Evolutionary conservation across 2,329 filamentous ascomycete genomes (phyloP), one percentile per base, ranked within the genome.

Genomic region (Arachnomyces sp.): DNA sequence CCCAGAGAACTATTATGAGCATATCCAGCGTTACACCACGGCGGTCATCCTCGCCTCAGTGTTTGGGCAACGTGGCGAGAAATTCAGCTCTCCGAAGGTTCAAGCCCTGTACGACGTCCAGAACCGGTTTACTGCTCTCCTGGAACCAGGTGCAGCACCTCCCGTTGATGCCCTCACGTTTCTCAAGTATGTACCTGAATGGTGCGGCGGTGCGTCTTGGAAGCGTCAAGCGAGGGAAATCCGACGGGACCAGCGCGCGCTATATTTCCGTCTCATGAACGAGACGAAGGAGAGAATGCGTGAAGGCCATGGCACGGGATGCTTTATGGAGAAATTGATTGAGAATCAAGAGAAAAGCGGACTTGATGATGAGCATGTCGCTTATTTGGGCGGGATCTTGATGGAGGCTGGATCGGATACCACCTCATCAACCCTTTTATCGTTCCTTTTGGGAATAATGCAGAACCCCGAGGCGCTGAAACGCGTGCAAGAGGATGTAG

Each of bases 401-500:
- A 47, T 55, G 29, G 51, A 53, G 28, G 53, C 46, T 9, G 51
- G 50, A 2, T 51, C 48, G 1, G 51, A 53, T 39, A 51, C 50
- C 9, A 51, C 50, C 3, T 48, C 49, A 12, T 44, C 48, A 1
- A 49, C 44, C 11, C 16, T 53, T 7, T 44, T 49, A 29, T 41
- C 44, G 2, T 51, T 47, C 18, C 39, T 52, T 1, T 33, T 51
- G 25, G 42, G 38, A n/a, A 43, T 50, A 38, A 34, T 15, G 31
- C n/a, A 17, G 33, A 35, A 18, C 7, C n/a, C 16, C 11, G 33
- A 17, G 7, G 33, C 16, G 5, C 12, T 35, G 33, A 18, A n/a
- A 17, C n/a, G 16, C 12, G 33, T 15, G 7, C 33, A 35, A 20
- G 33, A n/a, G n/a, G 33, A 35, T 6, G 33, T 35, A 7, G 33